These are phyloP conservation scores for Microthyrium microscopicum DNA, from an alignment of 2,329 filamentous ascomycete genomes.

Conservation along the genomic window DNA sequence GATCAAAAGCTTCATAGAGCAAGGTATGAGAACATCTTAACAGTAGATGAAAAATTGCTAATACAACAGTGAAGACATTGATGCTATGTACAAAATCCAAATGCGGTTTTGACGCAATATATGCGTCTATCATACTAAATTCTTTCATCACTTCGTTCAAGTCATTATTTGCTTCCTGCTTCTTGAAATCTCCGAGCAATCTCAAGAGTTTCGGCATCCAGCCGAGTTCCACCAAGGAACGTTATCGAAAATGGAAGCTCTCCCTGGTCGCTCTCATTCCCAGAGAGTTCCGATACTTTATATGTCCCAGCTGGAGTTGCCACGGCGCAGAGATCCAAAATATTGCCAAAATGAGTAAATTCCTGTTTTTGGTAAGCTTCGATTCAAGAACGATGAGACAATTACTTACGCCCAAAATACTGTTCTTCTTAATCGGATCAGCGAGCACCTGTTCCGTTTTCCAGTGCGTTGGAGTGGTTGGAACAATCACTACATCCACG, in stretches of 20 bases:
- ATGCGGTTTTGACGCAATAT: too few species aligned
- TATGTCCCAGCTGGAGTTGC: slow-evolving; percentile 32
- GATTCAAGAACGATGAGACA: background rate
- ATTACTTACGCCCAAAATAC: slow-evolving; percentile 16
- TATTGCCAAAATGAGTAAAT: slow-evolving; percentile 45
- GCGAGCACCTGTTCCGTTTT: slow-evolving; percentile 33
- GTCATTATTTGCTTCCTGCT: too few species aligned
- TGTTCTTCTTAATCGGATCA: slow-evolving; percentile 38
- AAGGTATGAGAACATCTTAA: too few species aligned
- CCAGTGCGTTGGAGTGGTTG: slow-evolving; percentile 33
- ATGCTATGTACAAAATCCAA: too few species aligned
- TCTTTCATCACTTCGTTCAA: too few species aligned
- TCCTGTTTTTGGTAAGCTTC: slow-evolving; percentile 8
- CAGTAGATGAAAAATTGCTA: too few species aligned
- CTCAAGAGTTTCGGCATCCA: slow-evolving; percentile 24
- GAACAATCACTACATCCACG: slow-evolving; percentile 29
- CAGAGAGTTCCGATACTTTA: slow-evolving; percentile 14
- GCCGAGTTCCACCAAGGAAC: slow-evolving; percentile 20
- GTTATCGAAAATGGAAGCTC: slow-evolving; percentile 25
- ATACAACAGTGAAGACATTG: too few species aligned
- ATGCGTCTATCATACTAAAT: too few species aligned
- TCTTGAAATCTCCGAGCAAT: slow-evolving; percentile 15
- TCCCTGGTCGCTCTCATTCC: slow-evolving; percentile 13
- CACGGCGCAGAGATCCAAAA: slow-evolving; percentile 33
- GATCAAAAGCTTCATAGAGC: too few species aligned